Evolutionary conservation across 2,329 filamentous ascomycete genomes (phyloP).

Genomic region (Pseudofabraea citricarpa): DNA sequence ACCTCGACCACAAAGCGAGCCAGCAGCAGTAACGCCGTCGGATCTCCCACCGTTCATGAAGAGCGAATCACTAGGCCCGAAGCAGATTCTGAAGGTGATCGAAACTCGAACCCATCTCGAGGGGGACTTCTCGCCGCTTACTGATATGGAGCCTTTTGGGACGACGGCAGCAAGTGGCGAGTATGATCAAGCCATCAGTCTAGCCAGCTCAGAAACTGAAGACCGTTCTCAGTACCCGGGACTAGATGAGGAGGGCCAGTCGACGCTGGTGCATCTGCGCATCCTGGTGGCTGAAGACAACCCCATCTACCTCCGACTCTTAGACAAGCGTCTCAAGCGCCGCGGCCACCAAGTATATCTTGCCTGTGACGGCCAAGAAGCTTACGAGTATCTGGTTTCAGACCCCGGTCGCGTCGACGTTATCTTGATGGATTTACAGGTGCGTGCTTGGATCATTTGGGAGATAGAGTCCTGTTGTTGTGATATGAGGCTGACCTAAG

Average conservation of each 20-base stretch:
- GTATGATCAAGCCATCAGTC: background rate
- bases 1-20: background rate
- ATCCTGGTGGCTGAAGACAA: conserved; percentile 84
- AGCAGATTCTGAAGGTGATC: background rate
- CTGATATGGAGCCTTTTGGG: conserved; percentile 1
- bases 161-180: background rate
- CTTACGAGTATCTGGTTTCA: conserved; percentile 65
- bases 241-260: conserved; percentile 68
- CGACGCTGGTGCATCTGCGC: conserved; percentile 19
- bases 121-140: background rate
- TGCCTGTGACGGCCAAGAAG: conserved; percentile 70
- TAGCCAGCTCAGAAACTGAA: background rate
- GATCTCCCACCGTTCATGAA: background rate
- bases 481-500: background rate
- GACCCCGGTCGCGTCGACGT: conserved; percentile 29
- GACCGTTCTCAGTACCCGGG: conserved; percentile 5
- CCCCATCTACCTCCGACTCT: conserved; percentile 72
- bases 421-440: conserved; percentile 23
- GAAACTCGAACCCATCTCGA: background rate
- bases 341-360: conserved; percentile 68
- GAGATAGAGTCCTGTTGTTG: background rate
- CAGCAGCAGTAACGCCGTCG: background rate
- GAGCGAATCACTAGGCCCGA: background rate
- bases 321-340: conserved; percentile 69
- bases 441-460: background rate